Base-by-base conservation (phyloP, 306 rosid genomes). In the Ormosia semicastrata region DNA sequence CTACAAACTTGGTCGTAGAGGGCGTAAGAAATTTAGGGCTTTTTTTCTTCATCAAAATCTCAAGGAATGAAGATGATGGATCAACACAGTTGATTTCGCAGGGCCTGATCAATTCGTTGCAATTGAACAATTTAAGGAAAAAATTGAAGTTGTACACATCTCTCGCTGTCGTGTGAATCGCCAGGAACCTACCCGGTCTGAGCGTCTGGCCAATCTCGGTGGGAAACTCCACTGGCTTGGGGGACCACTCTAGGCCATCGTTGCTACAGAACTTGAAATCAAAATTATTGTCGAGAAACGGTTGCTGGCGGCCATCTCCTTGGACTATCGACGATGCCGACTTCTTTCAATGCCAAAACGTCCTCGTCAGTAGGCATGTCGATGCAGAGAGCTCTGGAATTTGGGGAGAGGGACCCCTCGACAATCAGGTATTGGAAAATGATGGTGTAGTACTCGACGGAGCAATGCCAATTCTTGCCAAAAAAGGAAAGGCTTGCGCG, bases 11-110 rank as follows among this genome's bases (percentile, higher is more conserved):
- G 24, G 24, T 24, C 1, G 24, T 1, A 24, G 24, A 37, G 65
- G 46, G 46, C 30, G 24, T 24, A 12, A 63, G 54, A 32, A 37
- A 39, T 15, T 41, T 5, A 9, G 12, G 17, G 18, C 14, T 83
- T 75, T 86, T 91, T 66, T 85, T n/a, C n/a, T n/a, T 89, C 79
- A 91, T 72, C 67, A 91, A 70, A 36, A 91, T 77, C 43, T 89
- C 89, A 24, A 24, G 24, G 1, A 24, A 24, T 24, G 24, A 24
- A 24, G 24, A 37, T 17, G 24, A 24, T 24, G 84, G 79, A 13
- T 86, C 86, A 37, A 84, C 17, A 34, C 87, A 80, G 73, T 78
- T 87, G 76, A 91, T 65, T 18, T 86, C 81, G 69, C 81, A 71
- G 3, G 83, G 72, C 60, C 87, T 84, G 65, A 88, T 57, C 34